Base-by-base conservation (phyloP, 371 early-diverging fungal genomes). In the Zychaea mexicana region DNA sequence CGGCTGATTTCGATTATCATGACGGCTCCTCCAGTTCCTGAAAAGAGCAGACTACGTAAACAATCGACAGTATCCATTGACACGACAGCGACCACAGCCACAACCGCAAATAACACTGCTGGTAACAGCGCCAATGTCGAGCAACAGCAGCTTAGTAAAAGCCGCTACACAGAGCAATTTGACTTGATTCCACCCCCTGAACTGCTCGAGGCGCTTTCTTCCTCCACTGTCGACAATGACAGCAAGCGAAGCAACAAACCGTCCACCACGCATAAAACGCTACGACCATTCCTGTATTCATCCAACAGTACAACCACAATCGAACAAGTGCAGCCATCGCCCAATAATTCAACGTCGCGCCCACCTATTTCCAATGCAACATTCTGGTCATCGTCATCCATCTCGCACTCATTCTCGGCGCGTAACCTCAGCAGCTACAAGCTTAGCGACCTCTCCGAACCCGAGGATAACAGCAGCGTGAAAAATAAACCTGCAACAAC, bases 111-210 rank as follows among this genome's bases (percentile, higher is more conserved):
- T 60, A 6, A 21, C 47, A 17, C 38, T 60, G 13, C 45, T 39
- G 33, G 53, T 46, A 30, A 52, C 61, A 54, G 10, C 63, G 21
- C 8, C 49, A 57, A 59, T 9, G 38, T 22, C 38, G 46, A 33
- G 42, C 17, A 13, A 15, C 38, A 10, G 13, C 12, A 46, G 31
- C 17, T 9, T 6, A 42, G 17, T 30, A 58, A 65, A 39, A 73
- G 76, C 24, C 57, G 73, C 10, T 75, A 73, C 33, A 71, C 56
- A n/a, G 76, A 75, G 24, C 71, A 75, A 38, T 75, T 78, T 55
- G 79, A 75, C 17, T 56, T 66, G 4, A 38, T 60, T 32, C 66
- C 66, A 19, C 70, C 66, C 9, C 59, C 60, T 21, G 70, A 66
- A 57, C 39, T 66, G 9, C 31, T 70, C 19, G 63, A 70, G 10